Base-by-base conservation (phyloP, 2,329 filamentous ascomycete species). In the Diplodia seriata region DNA sequence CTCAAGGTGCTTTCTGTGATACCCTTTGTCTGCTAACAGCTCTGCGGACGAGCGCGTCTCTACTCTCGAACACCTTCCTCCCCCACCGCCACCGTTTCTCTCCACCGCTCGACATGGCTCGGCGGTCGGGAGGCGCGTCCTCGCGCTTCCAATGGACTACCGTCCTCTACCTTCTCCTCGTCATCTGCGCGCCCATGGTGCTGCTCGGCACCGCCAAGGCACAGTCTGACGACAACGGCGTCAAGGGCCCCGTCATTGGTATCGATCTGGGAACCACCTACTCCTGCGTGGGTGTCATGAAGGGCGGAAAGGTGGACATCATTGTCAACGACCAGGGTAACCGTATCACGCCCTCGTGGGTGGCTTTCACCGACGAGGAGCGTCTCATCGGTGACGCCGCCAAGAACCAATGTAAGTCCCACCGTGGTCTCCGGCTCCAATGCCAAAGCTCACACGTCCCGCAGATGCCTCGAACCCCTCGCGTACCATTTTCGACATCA, bases 321-420 rank as follows among this genome's bases (percentile, higher is more conserved):
- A 77, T 81, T 71, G 77, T 77, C 75, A 81, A 81, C 77, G 79
- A 80, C 70, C 79, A 81, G 72, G 78, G 78, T 76, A 80, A 80
- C 74, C 78, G 78, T 74, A 80, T 80, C 71, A 80, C 78, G 57
- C 78, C 78, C 61, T 97, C 93, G 72, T 97, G 95, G 83, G 93
- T 97, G 79, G 93, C 93, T 77, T 97, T 97, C 82, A 98, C 93
- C 81, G 94, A 98, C 76, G 93, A 97, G 72, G 95, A 98, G 84
- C 90, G 95, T 79, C 87, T 99, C 73, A 93, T 99, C 74, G 95
- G 95, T 87, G 95, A 99, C 82, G 93, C 95, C 77, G 80, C 80
- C 66, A 81, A 81, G 78, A 81, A 81, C 72, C 79, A 81, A 73
- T 80, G 66, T 67, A 62, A 61, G 66, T 55, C 12, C 12, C 55